phyloP scores from a whole-genome alignment of 2,329 filamentous ascomycete species.

The Trichocomaceae sp. region DNA sequence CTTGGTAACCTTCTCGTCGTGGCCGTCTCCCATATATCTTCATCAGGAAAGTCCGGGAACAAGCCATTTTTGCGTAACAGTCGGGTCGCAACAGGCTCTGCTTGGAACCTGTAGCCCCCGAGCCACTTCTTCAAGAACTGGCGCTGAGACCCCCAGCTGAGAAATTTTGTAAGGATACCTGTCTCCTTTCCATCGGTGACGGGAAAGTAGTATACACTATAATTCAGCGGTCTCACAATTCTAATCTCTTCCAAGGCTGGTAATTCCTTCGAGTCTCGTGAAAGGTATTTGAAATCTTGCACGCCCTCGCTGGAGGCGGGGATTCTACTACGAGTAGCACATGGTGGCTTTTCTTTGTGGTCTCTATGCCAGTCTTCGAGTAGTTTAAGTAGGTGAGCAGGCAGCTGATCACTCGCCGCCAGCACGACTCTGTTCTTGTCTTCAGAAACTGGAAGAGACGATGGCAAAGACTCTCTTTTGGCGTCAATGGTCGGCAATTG shows the following conservation, averaged over 20 bases:
- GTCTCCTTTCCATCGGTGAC: neutral
- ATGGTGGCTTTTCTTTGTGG: neutral
- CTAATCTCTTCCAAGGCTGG: neutral
- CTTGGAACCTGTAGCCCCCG: neutral
- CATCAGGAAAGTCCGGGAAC: neutral
- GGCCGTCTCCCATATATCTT: neutral
- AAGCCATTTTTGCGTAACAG: neutral
- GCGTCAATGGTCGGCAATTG: neutral
- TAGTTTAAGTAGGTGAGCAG: slow-evolving; percentile 1
- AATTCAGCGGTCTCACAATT: neutral
- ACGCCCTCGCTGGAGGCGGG: neutral
- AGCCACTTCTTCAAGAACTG: slow-evolving; percentile 7
- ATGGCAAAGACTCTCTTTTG: neutral
- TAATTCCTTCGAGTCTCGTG: neutral
- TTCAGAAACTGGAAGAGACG: neutral
- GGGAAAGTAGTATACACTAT: slow-evolving; percentile 1
- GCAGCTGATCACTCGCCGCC: neutral
- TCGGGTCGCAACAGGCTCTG: slow-evolving; percentile 2
- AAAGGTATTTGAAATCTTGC: neutral
- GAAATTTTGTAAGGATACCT: neutral
- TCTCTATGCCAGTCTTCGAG: slow-evolving; percentile 8
- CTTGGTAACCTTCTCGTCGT: neutral
- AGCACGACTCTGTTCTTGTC: neutral
- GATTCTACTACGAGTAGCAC: neutral
- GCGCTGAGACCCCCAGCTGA: neutral